Conservation (phyloP, 2,329 filamentous ascomycete species). For the Fusarium staphyleae region DNA sequence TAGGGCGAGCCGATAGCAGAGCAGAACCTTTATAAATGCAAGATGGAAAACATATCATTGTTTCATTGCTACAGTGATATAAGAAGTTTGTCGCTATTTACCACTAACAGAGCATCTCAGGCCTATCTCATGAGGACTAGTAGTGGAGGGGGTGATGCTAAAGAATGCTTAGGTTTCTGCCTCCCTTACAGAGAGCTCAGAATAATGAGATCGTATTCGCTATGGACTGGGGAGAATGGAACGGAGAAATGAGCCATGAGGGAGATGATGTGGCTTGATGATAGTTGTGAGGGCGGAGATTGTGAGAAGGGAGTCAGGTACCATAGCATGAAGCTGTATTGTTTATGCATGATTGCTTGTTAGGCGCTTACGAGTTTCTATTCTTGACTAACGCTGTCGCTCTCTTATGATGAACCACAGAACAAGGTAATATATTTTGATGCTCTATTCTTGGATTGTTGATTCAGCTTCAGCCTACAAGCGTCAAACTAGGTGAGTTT, state of each 20-base stretch:
- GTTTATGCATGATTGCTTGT: neutral
- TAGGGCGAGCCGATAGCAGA: neutral
- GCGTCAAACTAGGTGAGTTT: slow-evolving; percentile 1
- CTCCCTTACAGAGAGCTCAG: slow-evolving; percentile 23
- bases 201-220: slow-evolving; percentile 21
- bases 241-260: neutral
- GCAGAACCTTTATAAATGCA: slow-evolving; percentile 19
- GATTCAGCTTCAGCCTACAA: slow-evolving; percentile 5
- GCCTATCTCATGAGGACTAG: slow-evolving; percentile 13
- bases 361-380: too few relatives aligned
- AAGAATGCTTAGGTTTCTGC: slow-evolving; percentile 15
- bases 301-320: neutral
- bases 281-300: slow-evolving; percentile 3
- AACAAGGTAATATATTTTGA: neutral
- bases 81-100: neutral
- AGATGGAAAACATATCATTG: slow-evolving; percentile 23
- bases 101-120: neutral
- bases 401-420: too few relatives aligned
- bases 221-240: slow-evolving; percentile 15
- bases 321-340: neutral
- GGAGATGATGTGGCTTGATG: slow-evolving; percentile 31
- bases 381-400: too few relatives aligned
- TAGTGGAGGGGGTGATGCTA: neutral
- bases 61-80: slow-evolving; percentile 7
- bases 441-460: slow-evolving; percentile 2